Base-by-base conservation (phyloP, 208 protist species). In the Herpetomonas tarakana region DNA sequence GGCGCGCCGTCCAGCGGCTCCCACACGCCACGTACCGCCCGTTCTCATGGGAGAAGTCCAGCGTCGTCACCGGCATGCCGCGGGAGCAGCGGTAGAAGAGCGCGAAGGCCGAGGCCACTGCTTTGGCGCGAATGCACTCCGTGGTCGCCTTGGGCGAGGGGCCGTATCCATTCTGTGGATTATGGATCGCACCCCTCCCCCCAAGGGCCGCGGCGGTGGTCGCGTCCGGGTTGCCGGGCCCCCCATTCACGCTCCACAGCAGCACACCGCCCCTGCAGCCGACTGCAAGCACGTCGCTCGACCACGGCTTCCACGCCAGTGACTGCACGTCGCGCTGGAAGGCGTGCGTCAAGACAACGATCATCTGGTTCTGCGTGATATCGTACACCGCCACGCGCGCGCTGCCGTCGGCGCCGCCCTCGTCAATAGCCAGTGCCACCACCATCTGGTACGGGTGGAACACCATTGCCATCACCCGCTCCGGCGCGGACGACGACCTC, bases 261-360 rank as follows among this genome's bases (percentile, higher is more conserved):
- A 96, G 67, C 49, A 87, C 80, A 4, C 88, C 88, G 25, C 83
- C 84, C 9, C 68, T 50, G 55, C 84, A 92, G 50, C 88, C 88
- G 16, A 94, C 88, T 28, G 76, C 72, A 2, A 94, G 64, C 12
- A 85, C 81, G 58, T 91, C 84, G 29, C 68, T 62, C 24, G 83
- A 63, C 16, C 64, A 61, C 19, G 83, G 79, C 58, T 92, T 91
- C 86, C 89, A 96, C 46, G 76, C 73, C 54, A 96, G 26, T 27
- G 70, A 64, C 24, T 73, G 22, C 19, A 86, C 77, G 9, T 79
- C 59, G 7, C 51, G 56, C 70, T 92, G 86, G 61, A 96, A 92
- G 31, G 79, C 78, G 54, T 96, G 86, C 22, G 77, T 75, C 18
- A 96, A 74, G 22, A 83, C 76, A 39, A 62, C 74, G 24, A 67